Percentiles rank a stretch among this genome's conserved stretches.
These are phyloP conservation scores for Syzygium malaccense DNA, from an alignment of 441 rosid genomes.

Conservation along the genomic window DNA sequence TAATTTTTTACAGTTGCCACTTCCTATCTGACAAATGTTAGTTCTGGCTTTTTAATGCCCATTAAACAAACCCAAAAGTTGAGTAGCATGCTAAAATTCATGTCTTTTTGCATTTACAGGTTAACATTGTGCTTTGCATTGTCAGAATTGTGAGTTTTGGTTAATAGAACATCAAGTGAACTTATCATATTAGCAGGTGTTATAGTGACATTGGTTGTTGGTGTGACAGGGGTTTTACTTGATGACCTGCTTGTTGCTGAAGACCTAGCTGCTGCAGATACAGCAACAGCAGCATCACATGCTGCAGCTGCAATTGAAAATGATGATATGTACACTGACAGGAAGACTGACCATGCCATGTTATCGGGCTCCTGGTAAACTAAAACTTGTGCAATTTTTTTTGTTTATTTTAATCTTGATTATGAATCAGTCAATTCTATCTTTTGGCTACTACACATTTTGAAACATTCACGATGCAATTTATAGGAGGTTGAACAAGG, in stretches of 20 bases:
- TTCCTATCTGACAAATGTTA: background rate
- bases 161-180: background rate
- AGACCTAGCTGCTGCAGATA: constrained; percentile 91
- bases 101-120: background rate
- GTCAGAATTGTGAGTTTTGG: background rate
- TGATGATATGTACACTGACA: constrained; percentile 90
- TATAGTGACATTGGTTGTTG: background rate
- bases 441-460: background rate
- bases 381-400: background rate
- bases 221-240: constrained; percentile 70
- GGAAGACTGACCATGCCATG: constrained; percentile 91
- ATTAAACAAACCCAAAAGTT: background rate
- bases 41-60: background rate
- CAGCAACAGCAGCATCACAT: constrained; percentile 84
- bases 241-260: constrained; percentile 96
- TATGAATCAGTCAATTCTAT: background rate
- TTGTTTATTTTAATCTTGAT: background rate
- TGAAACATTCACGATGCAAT: background rate
- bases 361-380: constrained; percentile 69
- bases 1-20: background rate
- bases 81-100: background rate
- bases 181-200: background rate
- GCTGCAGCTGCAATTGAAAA: constrained; percentile 82
- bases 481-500: constrained; percentile 82
- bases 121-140: background rate